These are phyloP conservation scores for Pythium dissotocum DNA, from an alignment of 352 stramenopile genomes.

Conservation along the genomic window DNA sequence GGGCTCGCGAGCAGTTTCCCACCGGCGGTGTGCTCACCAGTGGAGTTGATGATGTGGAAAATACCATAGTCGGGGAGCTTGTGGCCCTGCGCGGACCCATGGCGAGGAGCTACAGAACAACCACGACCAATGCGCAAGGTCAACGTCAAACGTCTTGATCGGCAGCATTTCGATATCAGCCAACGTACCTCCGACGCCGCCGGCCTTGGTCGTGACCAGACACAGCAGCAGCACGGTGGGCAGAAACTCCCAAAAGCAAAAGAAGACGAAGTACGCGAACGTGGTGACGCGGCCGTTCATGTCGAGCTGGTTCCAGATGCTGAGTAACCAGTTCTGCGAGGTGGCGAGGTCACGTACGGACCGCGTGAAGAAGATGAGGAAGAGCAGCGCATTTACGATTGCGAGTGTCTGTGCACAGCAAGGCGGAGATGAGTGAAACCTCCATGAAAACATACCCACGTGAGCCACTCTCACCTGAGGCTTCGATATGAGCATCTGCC, in stretches of 20 bases:
- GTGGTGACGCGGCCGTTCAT: conserved; percentile 83
- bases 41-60: conserved; percentile 86
- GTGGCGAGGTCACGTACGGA: conserved; percentile 74
- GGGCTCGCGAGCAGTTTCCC: conserved; percentile 68
- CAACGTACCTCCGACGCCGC: conserved; percentile 63
- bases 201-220: conserved; percentile 81
- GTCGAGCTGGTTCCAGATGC: conserved; percentile 86
- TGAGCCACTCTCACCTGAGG: conserved; percentile 46
- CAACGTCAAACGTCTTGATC: neutral
- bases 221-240: conserved; percentile 79
- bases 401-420: conserved; percentile 52
- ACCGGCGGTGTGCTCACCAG: conserved; percentile 24
- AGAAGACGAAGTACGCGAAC: conserved; percentile 80
- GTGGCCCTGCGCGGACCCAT: conserved; percentile 46
- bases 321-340: conserved; percentile 83
- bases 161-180: too few species aligned
- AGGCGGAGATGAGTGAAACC: conserved; percentile 2
- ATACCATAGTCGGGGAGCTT: conserved; percentile 85
- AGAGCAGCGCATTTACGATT: conserved; percentile 80
- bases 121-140: conserved; percentile 2
- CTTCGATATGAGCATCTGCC: conserved; percentile 70
- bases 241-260: conserved; percentile 88
- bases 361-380: conserved; percentile 83
- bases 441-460: neutral
- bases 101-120: conserved; percentile 54